phyloP scores from a whole-genome alignment of 2,329 filamentous ascomycete species.

The Alternaria gaisen region DNA sequence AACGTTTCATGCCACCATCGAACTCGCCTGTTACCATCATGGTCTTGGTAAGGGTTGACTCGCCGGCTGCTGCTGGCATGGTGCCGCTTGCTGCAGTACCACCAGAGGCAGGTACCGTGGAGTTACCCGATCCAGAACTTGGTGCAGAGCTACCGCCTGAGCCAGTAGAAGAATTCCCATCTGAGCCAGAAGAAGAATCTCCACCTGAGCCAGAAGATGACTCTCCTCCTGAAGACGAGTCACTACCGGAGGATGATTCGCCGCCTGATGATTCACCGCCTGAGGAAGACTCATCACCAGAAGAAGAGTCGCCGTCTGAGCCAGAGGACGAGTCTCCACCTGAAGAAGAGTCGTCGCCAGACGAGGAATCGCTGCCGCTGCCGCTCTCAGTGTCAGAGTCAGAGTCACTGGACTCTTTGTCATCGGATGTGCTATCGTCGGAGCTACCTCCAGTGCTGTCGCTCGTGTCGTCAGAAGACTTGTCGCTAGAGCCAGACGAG shows the following conservation, averaged over 20 bases:
- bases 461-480: neutral
- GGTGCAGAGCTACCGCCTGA: neutral
- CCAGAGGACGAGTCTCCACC: neutral
- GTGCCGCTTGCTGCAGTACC: slow-evolving; percentile 24
- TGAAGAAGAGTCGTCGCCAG: neutral
- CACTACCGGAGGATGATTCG: neutral
- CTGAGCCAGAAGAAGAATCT: too few relatives aligned
- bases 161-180: too few relatives aligned
- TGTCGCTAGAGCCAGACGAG: neutral
- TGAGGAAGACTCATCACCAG: neutral
- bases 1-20: slow-evolving; percentile 47
- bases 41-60: slow-evolving; percentile 26
- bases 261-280: neutral
- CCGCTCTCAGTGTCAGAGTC: slow-evolving; percentile 4
- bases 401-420: neutral
- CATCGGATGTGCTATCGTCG: neutral
- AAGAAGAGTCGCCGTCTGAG: neutral
- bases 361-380: neutral
- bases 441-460: neutral
- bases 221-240: neutral
- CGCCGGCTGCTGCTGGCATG: slow-evolving; percentile 32
- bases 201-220: neutral
- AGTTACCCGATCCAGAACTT: slow-evolving; percentile 7
- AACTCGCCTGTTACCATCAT: slow-evolving; percentile 40
- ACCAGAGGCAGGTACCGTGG: slow-evolving; percentile 14